phyloP scores from a whole-genome alignment of 257 asterid species.

The Sherardia arvensis region DNA sequence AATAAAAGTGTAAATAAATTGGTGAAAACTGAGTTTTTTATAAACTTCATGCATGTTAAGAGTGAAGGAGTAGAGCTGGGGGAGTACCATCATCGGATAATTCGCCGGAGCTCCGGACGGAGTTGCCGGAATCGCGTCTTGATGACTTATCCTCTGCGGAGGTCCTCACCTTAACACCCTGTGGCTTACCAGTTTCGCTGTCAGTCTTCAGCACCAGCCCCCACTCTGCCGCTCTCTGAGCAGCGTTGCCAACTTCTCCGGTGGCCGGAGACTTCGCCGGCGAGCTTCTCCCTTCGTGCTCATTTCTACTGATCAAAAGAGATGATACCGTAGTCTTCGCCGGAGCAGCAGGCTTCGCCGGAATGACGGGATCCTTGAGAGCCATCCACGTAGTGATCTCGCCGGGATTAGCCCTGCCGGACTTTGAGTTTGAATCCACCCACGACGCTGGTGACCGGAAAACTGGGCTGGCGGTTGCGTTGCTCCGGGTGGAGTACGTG shows the following conservation, averaged over 20 bases:
- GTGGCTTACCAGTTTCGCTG: slow-evolving; percentile 67
- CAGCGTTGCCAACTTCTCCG: slow-evolving; percentile 51
- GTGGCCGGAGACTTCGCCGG: slow-evolving; percentile 1
- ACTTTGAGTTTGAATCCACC: slow-evolving; percentile 10
- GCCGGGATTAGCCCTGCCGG: slow-evolving; percentile 23
- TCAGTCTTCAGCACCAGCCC: slow-evolving; percentile 77
- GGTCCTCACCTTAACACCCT: slow-evolving; percentile 81
- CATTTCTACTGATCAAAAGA: neutral
- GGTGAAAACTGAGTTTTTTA: too few species aligned
- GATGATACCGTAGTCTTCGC: neutral
- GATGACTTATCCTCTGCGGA: slow-evolving; percentile 52
- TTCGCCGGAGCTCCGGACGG: slow-evolving; percentile 67
- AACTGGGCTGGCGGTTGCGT: slow-evolving; percentile 12
- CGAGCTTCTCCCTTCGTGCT: neutral
- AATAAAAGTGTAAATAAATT: neutral
- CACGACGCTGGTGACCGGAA: slow-evolving; percentile 45
- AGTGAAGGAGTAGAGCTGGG: neutral
- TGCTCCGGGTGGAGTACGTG: slow-evolving; percentile 18
- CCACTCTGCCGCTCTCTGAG: slow-evolving; percentile 97
- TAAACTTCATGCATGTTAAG: neutral
- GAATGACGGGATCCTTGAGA: slow-evolving; percentile 34
- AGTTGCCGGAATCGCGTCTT: slow-evolving; percentile 64
- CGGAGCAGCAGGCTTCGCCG: neutral
- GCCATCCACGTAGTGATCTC: slow-evolving; percentile 87
- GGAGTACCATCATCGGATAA: slow-evolving; percentile 49